Percentiles rank a stretch among this genome's conserved stretches.
phyloP scores from a whole-genome alignment of 116 monocot genomes.

The Iris pallida region DNA sequence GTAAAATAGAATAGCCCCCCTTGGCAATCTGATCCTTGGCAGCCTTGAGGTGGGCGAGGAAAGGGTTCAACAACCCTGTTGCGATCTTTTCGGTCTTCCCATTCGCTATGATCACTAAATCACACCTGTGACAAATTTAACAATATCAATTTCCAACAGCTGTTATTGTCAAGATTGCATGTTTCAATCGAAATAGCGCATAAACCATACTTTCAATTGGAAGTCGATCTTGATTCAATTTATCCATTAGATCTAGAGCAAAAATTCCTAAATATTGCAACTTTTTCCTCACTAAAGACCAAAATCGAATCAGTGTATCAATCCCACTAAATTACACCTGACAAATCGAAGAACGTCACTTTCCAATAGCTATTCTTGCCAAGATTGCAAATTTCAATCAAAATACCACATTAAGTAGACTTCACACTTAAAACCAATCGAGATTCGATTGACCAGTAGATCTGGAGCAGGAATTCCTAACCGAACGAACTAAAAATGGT shows the following conservation, averaged over 20 bases:
- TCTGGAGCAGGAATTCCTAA: background rate
- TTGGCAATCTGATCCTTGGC: conserved; percentile 81
- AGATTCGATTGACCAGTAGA: too few species aligned
- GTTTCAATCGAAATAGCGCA: too few species aligned
- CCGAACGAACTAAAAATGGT: background rate
- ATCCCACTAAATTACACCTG: background rate
- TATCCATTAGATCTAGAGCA: too few species aligned
- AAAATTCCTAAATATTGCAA: background rate
- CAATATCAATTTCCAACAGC: background rate
- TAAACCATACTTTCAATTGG: too few species aligned
- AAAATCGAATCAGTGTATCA: background rate
- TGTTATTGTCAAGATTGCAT: too few species aligned
- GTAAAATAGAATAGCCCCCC: conserved; percentile 86
- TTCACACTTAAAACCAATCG: too few species aligned
- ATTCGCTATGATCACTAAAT: conserved; percentile 72
- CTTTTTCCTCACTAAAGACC: background rate
- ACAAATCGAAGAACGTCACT: background rate
- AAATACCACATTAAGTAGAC: too few species aligned
- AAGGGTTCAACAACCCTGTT: conserved; percentile 82
- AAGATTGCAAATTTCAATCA: background rate
- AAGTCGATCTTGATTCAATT: too few species aligned
- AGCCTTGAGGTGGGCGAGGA: conserved; percentile 71
- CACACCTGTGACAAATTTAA: conserved; percentile 52
- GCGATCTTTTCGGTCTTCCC: conserved; percentile 84
- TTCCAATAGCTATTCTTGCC: background rate